A percentile compares a stretch with the other conserved stretches of the same genome.
phyloP scores from a whole-genome alignment of 1,284 basidiomycete genomes.

The Phylloporus sp. region DNA sequence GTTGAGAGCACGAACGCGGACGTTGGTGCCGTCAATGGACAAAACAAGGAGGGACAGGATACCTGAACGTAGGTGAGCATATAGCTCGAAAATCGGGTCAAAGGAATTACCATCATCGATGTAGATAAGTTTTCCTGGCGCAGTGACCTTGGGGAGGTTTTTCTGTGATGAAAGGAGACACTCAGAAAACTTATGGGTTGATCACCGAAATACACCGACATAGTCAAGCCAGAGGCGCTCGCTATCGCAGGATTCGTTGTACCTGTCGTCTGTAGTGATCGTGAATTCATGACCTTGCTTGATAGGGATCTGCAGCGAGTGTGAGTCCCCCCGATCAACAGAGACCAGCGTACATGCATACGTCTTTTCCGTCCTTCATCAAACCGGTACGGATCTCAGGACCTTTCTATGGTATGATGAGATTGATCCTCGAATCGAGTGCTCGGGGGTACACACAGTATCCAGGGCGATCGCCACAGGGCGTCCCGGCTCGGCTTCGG shows the following conservation, averaged over 20 bases:
- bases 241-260: slow-evolving; percentile 80
- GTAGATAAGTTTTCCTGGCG: slow-evolving; percentile 95
- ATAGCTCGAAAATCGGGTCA: not conserved
- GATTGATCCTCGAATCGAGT: slow-evolving; percentile 16
- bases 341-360: slow-evolving; percentile 28
- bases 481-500: slow-evolving; percentile 66
- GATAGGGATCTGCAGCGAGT: slow-evolving; percentile 70
- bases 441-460: slow-evolving; percentile 61
- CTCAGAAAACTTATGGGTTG: slow-evolving; percentile 16
- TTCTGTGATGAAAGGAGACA: slow-evolving; percentile 47
- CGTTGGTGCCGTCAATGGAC: slow-evolving; percentile 78
- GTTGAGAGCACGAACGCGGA: slow-evolving; percentile 92
- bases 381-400: slow-evolving; percentile 98
- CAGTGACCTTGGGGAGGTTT: slow-evolving; percentile 95
- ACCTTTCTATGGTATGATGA: slow-evolving; percentile 74
- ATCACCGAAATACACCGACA: slow-evolving; percentile 49
- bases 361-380: slow-evolving; percentile 87
- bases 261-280: slow-evolving; percentile 85
- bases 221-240: slow-evolving; percentile 92
- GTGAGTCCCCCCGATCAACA: slow-evolving; percentile 14
- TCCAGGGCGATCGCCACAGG: slow-evolving; percentile 98
- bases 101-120: slow-evolving; percentile 84
- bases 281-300: slow-evolving; percentile 94
- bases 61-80: slow-evolving; percentile 45
- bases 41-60: slow-evolving; percentile 95